These are phyloP conservation scores for Striga asiatica DNA, from an alignment of 257 asterid genomes.

Conservation along the genomic window DNA sequence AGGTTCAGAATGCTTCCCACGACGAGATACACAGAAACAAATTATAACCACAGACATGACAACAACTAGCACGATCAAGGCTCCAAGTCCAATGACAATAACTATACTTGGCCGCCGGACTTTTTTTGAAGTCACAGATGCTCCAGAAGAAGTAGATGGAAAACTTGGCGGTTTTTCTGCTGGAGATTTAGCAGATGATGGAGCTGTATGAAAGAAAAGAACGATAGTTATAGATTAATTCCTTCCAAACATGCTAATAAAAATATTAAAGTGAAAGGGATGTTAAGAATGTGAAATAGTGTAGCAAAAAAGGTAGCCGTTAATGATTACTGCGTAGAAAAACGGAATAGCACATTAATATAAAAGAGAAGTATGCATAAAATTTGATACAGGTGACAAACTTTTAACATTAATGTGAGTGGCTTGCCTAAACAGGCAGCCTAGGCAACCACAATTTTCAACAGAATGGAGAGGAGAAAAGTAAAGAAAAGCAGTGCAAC, in stretches of 20 bases:
- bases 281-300: background rate
- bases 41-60: conserved; percentile 38
- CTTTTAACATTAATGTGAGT: too few species aligned
- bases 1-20: conserved; percentile 35
- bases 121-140: conserved; percentile 31
- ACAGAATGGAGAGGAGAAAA: background rate
- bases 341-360: background rate
- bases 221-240: conserved; percentile 9
- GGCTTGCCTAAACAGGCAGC: background rate
- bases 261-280: background rate
- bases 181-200: conserved; percentile 52
- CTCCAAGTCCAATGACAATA: conserved; percentile 64
- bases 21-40: conserved; percentile 49
- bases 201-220: conserved; percentile 44
- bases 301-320: background rate
- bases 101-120: conserved; percentile 41
- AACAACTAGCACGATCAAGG: conserved; percentile 46
- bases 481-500: background rate
- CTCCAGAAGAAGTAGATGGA: conserved; percentile 53
- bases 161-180: conserved; percentile 31
- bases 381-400: too few species aligned
- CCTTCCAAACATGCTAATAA: background rate
- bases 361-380: background rate
- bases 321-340: background rate
- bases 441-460: background rate